Evolutionary conservation across 805 yeast genomes (phyloP).

Genomic region (Zygosaccharomyces siamensis): DNA sequence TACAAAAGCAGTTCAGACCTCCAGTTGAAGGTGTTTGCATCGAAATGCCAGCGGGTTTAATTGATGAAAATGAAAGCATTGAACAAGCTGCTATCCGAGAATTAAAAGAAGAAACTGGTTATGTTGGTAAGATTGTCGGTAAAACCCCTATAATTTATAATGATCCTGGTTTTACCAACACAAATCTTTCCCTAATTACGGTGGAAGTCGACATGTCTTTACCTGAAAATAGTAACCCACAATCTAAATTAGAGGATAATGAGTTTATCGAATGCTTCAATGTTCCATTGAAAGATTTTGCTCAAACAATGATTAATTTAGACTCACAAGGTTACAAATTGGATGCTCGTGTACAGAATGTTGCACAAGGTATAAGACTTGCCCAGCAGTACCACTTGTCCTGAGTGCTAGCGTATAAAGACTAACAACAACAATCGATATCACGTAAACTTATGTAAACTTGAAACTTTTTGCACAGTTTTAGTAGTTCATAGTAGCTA

Average conservation of each 20-base stretch:
- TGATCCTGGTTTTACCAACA: conserved; percentile 89
- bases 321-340: conserved; percentile 64
- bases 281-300: conserved; percentile 57
- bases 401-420: background rate
- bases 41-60: conserved; percentile 92
- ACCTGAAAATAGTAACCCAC: conserved; percentile 62
- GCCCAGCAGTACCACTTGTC: conserved; percentile 39
- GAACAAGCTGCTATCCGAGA: conserved; percentile 84
- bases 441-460: background rate
- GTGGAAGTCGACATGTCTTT: conserved; percentile 69
- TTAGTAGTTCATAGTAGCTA: no score
- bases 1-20: conserved; percentile 90
- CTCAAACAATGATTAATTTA: conserved; percentile 48
- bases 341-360: conserved; percentile 83
- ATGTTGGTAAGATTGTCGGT: conserved; percentile 57
- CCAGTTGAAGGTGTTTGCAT: conserved; percentile 85
- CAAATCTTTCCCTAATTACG: conserved; percentile 74
- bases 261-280: conserved; percentile 90
- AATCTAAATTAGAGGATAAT: conserved; percentile 75
- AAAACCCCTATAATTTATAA: conserved; percentile 51
- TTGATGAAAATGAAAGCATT: conserved; percentile 76
- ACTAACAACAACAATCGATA: no score
- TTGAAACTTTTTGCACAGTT: no score
- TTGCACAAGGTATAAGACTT: conserved; percentile 73
- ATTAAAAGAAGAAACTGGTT: conserved; percentile 89